Conservation (phyloP, 768 basidiomycete species). For the Suillus weaverae region DNA sequence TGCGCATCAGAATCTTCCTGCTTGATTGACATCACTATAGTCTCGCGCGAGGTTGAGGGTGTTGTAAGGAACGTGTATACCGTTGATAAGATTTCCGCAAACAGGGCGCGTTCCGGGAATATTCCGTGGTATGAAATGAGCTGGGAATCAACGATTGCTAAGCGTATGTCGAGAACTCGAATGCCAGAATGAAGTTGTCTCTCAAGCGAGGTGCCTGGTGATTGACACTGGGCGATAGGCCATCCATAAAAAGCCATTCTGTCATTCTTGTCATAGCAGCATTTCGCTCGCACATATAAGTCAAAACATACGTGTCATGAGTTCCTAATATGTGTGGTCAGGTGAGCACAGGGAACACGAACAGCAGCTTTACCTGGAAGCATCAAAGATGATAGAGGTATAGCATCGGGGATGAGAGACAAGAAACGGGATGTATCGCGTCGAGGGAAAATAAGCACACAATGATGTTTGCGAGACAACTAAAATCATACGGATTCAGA, state of each 20-base stretch:
- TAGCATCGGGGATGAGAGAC: constrained; percentile 61
- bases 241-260: constrained; percentile 80
- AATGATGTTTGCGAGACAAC: constrained; percentile 45
- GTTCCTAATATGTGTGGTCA: constrained; percentile 43
- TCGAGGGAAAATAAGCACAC: constrained; percentile 57
- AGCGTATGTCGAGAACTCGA: constrained; percentile 78
- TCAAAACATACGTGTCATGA: constrained; percentile 61
- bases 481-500: constrained; percentile 22
- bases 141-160: constrained; percentile 60
- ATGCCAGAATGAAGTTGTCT: constrained; percentile 77
- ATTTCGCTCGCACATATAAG: neutral
- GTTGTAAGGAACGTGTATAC: constrained; percentile 66
- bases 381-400: constrained; percentile 69
- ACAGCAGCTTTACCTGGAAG: constrained; percentile 62
- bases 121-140: constrained; percentile 82
- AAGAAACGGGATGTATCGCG: constrained; percentile 60
- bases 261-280: constrained; percentile 14
- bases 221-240: constrained; percentile 88
- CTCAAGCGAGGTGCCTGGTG: constrained; percentile 54
- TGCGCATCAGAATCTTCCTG: constrained; percentile 69
- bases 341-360: constrained; percentile 15
- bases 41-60: constrained; percentile 60
- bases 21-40: constrained; percentile 85
- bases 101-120: constrained; percentile 68
- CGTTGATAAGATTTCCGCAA: constrained; percentile 60